Percentiles rank a stretch among this genome's conserved stretches.
Conservation (phyloP, 2,329 filamentous ascomycete species). For the Fusarium albidum region DNA sequence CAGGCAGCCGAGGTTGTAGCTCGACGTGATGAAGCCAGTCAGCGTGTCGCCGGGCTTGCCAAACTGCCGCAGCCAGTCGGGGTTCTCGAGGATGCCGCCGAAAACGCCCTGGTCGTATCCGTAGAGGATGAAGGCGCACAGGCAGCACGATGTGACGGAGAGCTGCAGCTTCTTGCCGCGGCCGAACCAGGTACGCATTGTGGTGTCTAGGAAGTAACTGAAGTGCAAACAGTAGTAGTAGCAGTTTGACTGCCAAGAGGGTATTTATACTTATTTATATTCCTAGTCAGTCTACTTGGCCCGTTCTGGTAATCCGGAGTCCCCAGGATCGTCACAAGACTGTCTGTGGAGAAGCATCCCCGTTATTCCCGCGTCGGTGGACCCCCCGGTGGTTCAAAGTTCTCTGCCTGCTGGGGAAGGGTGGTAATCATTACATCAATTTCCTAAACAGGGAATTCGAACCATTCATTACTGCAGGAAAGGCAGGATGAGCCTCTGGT, state of each 20-base stretch:
- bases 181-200: slow-evolving; percentile 33
- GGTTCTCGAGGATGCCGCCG: slow-evolving; percentile 53
- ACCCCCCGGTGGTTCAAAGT: background rate
- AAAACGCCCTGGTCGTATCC: slow-evolving; percentile 60
- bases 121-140: slow-evolving; percentile 38
- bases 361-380: background rate
- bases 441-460: slow-evolving; percentile 1
- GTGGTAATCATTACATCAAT: background rate
- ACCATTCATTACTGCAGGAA: background rate
- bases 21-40: slow-evolving; percentile 39
- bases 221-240: slow-evolving; percentile 4
- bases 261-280: too few relatives aligned
- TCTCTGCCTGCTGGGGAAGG: background rate
- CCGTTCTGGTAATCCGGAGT: too few relatives aligned
- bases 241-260: background rate
- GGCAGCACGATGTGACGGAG: slow-evolving; percentile 34
- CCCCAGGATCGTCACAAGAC: too few relatives aligned
- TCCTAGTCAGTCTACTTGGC: too few relatives aligned
- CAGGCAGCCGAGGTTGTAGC: slow-evolving; percentile 52
- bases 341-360: too few relatives aligned
- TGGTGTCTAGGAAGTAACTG: background rate
- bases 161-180: slow-evolving; percentile 33
- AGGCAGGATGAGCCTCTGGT: too few relatives aligned
- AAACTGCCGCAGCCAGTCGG: slow-evolving; percentile 49
- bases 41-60: slow-evolving; percentile 33